Base-by-base conservation (phyloP, 106 monocot genomes). In the Allium fistulosum region DNA sequence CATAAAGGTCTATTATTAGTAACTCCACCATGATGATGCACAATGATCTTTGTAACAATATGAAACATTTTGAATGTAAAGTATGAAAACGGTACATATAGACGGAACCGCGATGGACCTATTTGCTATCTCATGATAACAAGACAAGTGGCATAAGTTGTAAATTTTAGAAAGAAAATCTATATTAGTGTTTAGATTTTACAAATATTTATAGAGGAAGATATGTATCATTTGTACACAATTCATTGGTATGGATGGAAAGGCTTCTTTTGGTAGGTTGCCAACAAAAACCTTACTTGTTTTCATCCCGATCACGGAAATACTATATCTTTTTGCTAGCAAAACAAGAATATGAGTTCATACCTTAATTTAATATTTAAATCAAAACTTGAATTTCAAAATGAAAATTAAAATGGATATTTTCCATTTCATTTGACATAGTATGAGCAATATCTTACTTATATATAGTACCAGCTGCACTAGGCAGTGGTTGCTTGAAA, bases 1-100 rank as follows among this genome's bases (percentile, higher is more conserved):
- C 10, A 45, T 75, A 75, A 67, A 27, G 67, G 46, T 52, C 61
- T 53, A 28, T 62, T 61, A 47, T 86, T 76, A 45, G 59, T 68
- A 62, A 15, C 49, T 45, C 67, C 52, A 17, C 55, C 28, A 8
- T 26, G 8, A 13, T 11, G 50, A 48, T 1, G 55, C 10, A 53
- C 2, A 53, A 9, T 12, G 67, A 53, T 11, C 8, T 13, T 28
- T 16, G 7, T 4, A 1, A 48, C 48, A 48, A 45, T 56, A 37
- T 37, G 53, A 53, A 53, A 37, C 0, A 11, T 37, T 49, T 1
- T 15, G 66, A 66, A 66, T 11, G 13, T 53, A 37, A 14, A 17
- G 45, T 13, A 22, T 9, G 27, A 68, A 45, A 22, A 56, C 37
- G 68, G 11, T 26, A 10, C 53, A 53, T n/a, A 68, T n/a, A 68